Conservation (phyloP, 129 eudicot genomes). For the Sambucus nigra region DNA sequence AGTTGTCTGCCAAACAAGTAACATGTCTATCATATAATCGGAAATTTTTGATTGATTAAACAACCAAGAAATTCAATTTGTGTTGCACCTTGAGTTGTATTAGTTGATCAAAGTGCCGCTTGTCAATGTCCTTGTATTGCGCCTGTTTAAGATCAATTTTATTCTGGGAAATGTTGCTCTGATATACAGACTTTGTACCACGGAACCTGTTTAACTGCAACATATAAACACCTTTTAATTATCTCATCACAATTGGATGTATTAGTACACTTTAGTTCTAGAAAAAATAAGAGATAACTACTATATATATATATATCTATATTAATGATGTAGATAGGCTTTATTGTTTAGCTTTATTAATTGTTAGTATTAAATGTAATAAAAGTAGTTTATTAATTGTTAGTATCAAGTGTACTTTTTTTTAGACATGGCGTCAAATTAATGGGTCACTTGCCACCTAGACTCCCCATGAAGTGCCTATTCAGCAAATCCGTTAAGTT, state of each 20-base stretch:
- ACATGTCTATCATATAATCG: not conserved
- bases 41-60: not conserved
- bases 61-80: not conserved
- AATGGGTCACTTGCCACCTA: too few species aligned
- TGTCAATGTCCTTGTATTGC: constrained; percentile 88
- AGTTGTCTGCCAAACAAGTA: constrained; percentile 52
- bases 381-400: too few species aligned
- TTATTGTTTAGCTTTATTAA: too few species aligned
- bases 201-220: constrained; percentile 60
- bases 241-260: not conserved
- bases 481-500: too few species aligned
- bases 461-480: too few species aligned
- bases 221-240: constrained; percentile 10
- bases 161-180: constrained; percentile 68
- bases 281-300: not conserved
- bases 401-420: too few species aligned
- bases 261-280: not conserved
- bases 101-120: constrained; percentile 81
- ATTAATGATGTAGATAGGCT: too few species aligned
- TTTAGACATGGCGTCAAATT: too few species aligned
- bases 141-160: constrained; percentile 75
- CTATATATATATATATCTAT: not conserved
- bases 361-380: too few species aligned
- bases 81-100: constrained; percentile 77
- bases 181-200: constrained; percentile 72